Evolutionary conservation across 148 eudicot genomes (phyloP).

Genomic region (Polygonum aviculare): DNA sequence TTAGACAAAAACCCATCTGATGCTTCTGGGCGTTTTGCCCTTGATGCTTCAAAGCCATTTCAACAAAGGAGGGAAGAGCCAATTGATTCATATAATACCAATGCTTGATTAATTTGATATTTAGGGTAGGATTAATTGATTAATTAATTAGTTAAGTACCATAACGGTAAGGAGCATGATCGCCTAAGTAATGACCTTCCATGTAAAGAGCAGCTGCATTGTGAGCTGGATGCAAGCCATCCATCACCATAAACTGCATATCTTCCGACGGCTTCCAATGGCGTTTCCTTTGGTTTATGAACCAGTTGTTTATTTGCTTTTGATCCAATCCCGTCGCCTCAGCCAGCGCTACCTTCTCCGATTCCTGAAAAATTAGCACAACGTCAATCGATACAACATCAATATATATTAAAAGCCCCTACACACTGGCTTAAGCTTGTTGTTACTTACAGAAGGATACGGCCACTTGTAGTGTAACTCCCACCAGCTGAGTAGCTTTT

Average conservation of each 20-base stretch:
- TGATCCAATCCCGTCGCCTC: constrained; percentile 75
- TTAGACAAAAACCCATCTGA: not conserved
- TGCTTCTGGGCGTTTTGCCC: not conserved
- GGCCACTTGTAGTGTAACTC: constrained; percentile 79
- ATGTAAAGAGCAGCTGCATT: constrained; percentile 44
- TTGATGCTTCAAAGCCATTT: not conserved
- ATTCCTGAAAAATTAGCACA: constrained; percentile 29
- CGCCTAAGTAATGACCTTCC: constrained; percentile 89
- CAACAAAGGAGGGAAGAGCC: not conserved
- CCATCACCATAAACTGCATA: constrained; percentile 92
- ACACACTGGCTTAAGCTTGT: not conserved
- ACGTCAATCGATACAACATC: not conserved
- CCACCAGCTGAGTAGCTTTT: constrained; percentile 68
- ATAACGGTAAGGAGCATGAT: constrained; percentile 57
- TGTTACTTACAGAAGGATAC: constrained; percentile 44
- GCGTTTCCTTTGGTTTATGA: constrained; percentile 63
- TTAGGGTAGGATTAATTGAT: not conserved
- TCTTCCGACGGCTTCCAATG: constrained; percentile 86
- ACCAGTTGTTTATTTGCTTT: constrained; percentile 70
- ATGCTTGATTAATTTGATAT: not conserved
- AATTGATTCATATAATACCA: too few relatives aligned
- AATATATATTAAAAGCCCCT: too few relatives aligned
- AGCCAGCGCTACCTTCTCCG: constrained; percentile 73
- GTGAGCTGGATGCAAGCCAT: constrained; percentile 67
- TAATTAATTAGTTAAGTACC: constrained; percentile 37